A percentile compares a stretch with the other conserved stretches of the same genome.
These are phyloP conservation scores for Pseudopithomyces chartarum DNA, from an alignment of 2,329 filamentous ascomycete species.

Conservation along the genomic window DNA sequence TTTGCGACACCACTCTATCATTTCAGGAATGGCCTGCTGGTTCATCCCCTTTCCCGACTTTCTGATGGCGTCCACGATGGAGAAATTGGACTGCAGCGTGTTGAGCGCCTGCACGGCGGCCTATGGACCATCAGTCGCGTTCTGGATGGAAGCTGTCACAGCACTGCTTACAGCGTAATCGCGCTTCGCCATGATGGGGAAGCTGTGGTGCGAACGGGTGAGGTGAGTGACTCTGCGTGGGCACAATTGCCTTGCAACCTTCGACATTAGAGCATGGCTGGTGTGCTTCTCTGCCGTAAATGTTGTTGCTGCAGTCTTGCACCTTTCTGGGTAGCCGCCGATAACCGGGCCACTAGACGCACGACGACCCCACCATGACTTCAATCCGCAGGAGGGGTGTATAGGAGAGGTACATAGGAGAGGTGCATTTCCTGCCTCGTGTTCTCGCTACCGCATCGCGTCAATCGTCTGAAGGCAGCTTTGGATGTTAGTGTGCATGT, in stretches of 20 bases:
- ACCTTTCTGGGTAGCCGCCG: conserved; percentile 9
- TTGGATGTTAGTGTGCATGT: background rate
- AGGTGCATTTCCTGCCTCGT: too few relatives aligned
- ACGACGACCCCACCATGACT: conserved; percentile 16
- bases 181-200: conserved; percentile 34
- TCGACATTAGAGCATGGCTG: conserved; percentile 37
- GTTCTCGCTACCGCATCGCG: background rate
- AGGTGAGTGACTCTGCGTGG: conserved; percentile 15
- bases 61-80: conserved; percentile 75
- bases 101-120: conserved; percentile 76
- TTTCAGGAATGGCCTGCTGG: conserved; percentile 77
- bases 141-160: background rate
- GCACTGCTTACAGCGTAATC: conserved; percentile 40
- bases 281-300: background rate
- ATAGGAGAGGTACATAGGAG: too few relatives aligned
- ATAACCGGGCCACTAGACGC: conserved; percentile 31
- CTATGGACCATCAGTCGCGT: conserved; percentile 43
- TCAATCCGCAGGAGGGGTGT: conserved; percentile 5
- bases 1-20: conserved; percentile 75
- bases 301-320: conserved; percentile 9
- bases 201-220: conserved; percentile 22
- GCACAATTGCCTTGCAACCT: conserved; percentile 26
- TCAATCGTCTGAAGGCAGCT: background rate
- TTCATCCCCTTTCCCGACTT: conserved; percentile 78
- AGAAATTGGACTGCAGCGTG: conserved; percentile 78